Percentiles rank a stretch among this genome's conserved stretches.
These are phyloP conservation scores for Blyttiomyces sp. DNA, from an alignment of 371 early-diverging fungal genomes.

Conservation along the genomic window DNA sequence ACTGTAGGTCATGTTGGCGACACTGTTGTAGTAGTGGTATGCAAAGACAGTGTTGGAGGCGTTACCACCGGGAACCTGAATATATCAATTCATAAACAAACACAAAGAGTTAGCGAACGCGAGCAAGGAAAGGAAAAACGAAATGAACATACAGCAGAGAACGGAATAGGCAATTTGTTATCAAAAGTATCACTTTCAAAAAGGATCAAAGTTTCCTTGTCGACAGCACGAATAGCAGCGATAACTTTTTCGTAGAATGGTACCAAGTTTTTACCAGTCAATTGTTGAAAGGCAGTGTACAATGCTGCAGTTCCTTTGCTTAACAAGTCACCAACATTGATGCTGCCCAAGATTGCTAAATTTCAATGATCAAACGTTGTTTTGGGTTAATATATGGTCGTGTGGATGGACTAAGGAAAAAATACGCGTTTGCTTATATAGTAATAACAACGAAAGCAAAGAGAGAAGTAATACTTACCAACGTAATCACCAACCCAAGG, in stretches of 20 bases:
- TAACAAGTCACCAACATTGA: too few relatives aligned
- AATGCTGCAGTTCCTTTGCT: too few relatives aligned
- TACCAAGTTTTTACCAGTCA: constrained; percentile 36
- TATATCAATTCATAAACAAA: neutral
- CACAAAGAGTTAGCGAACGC: neutral
- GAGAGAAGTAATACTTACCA: constrained; percentile 47
- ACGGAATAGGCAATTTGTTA: too few relatives aligned
- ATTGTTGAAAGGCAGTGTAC: constrained; percentile 13
- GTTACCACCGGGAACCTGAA: neutral
- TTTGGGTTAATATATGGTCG: too few relatives aligned
- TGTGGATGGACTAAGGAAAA: neutral
- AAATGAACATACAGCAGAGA: too few relatives aligned
- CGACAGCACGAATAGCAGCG: constrained; percentile 47
- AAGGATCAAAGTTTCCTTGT: constrained; percentile 41
- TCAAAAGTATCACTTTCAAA: constrained; percentile 52
- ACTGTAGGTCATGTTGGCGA: too few relatives aligned
- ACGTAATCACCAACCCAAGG: constrained; percentile 54
- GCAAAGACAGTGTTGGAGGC: constrained; percentile 5
- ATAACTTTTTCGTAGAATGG: constrained; percentile 47
- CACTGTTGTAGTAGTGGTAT: constrained; percentile 15
- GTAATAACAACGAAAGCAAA: constrained; percentile 3
- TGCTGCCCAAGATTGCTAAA: too few relatives aligned
- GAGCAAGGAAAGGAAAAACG: constrained; percentile 40
- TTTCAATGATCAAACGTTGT: too few relatives aligned
- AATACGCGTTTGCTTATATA: constrained; percentile 1